A percentile compares a stretch with the other conserved stretches of the same genome.
Conservation (phyloP, 495 filamentous ascomycete species). For the Penicillium longicatenatum region DNA sequence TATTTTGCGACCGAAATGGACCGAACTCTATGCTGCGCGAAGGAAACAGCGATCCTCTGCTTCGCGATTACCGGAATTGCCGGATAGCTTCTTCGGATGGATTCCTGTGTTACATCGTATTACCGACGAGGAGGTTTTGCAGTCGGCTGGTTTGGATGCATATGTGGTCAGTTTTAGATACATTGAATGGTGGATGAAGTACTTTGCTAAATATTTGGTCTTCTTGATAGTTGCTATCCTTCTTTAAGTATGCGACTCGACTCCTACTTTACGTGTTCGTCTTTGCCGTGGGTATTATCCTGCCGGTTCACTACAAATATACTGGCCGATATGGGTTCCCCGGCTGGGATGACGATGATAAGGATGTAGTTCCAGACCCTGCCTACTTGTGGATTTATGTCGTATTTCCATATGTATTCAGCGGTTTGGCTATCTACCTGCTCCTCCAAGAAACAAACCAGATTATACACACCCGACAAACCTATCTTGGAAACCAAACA, state of each 20-base stretch:
- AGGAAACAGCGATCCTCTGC: conserved; percentile 68
- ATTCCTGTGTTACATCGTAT: conserved; percentile 86
- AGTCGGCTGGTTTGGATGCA: conserved; percentile 91
- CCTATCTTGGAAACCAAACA: conserved; percentile 88
- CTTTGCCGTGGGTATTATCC: conserved; percentile 76
- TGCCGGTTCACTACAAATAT: conserved; percentile 79
- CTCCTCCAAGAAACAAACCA: conserved; percentile 77
- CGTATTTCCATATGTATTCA: conserved; percentile 89
- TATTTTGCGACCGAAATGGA: conserved; percentile 89
- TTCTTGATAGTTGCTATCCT: conserved; percentile 73
- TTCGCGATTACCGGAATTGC: conserved; percentile 79
- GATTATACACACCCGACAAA: conserved; percentile 82
- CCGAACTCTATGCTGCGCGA: conserved; percentile 86
- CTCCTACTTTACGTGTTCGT: conserved; percentile 77
- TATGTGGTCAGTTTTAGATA: conserved; percentile 68
- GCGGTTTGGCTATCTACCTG: conserved; percentile 76
- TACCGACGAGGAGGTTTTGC: conserved; percentile 84
- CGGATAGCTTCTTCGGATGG: conserved; percentile 90
- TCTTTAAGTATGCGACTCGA: conserved; percentile 91
- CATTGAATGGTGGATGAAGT: background rate
- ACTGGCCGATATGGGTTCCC: conserved; percentile 50
- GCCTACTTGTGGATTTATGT: conserved; percentile 92
- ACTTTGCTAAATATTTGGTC: background rate
- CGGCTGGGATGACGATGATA: conserved; percentile 41
- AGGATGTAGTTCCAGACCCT: conserved; percentile 33